A percentile compares a stretch with the other conserved stretches of the same genome.
phyloP scores from a whole-genome alignment of 106 monocot genomes.

The Dendrobium officinale region DNA sequence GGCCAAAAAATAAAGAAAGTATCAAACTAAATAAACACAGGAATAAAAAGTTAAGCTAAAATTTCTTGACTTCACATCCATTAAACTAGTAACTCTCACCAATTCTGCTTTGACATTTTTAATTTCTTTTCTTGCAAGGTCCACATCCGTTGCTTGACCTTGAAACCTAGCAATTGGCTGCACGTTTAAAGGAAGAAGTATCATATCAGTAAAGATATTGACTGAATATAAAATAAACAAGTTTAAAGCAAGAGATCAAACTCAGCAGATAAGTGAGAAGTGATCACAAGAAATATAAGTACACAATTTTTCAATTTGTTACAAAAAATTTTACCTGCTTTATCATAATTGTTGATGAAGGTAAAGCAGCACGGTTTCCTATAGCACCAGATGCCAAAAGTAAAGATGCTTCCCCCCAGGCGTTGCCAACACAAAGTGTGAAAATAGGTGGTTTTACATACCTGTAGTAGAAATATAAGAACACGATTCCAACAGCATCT shows the following conservation, averaged over 20 bases:
- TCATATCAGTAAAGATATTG: background rate
- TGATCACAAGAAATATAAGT: background rate
- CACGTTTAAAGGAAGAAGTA: constrained; percentile 13
- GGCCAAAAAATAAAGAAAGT: background rate
- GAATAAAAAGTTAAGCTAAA: background rate
- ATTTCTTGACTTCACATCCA: background rate
- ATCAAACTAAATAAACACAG: background rate
- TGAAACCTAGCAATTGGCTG: constrained; percentile 94
- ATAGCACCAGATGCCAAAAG: constrained; percentile 89
- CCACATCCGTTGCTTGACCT: constrained; percentile 84
- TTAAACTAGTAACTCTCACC: constrained; percentile 28
- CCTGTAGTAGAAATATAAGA: constrained; percentile 18
- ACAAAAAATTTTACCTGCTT: constrained; percentile 48
- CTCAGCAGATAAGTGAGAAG: background rate
- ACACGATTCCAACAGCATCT: background rate
- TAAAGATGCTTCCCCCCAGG: constrained; percentile 95
- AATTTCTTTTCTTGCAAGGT: constrained; percentile 85
- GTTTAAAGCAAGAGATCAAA: background rate
- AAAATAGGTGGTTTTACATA: constrained; percentile 86
- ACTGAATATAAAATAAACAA: background rate
- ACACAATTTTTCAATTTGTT: background rate
- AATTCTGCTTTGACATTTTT: constrained; percentile 77
- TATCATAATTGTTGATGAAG: constrained; percentile 95
- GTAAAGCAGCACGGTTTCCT: constrained; percentile 92
- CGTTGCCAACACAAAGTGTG: constrained; percentile 97